These are phyloP conservation scores for Uncinocarpus reesii DNA, from an alignment of 2,329 filamentous ascomycete species.

Conservation along the genomic window DNA sequence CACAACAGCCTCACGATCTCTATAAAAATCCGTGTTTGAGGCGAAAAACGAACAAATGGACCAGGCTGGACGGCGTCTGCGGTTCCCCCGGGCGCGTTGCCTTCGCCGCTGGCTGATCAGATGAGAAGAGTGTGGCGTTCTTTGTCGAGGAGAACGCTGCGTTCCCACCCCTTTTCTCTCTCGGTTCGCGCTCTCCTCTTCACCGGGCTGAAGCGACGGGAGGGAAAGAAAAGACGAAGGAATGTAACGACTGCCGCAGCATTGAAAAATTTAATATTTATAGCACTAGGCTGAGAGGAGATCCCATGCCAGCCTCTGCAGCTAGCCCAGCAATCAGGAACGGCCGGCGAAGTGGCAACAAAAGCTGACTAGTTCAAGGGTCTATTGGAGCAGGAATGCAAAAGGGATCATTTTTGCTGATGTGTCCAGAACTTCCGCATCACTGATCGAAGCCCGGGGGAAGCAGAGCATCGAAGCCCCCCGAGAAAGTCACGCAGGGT, in stretches of 20 bases:
- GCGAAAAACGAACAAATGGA: neutral
- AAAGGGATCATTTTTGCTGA: too few relatives aligned
- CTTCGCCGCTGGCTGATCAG: neutral
- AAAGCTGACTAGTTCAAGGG: neutral
- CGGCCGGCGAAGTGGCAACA: conserved; percentile 10
- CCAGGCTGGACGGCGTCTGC: neutral
- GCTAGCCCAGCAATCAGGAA: too few relatives aligned
- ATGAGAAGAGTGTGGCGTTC: neutral
- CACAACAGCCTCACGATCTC: neutral
- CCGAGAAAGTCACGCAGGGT: neutral
- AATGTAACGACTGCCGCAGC: neutral
- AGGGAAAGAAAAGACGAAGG: neutral
- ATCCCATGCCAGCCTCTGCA: neutral
- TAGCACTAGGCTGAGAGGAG: conserved; percentile 1
- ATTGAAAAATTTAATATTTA: neutral
- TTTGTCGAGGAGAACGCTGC: neutral
- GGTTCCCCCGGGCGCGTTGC: neutral
- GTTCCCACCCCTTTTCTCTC: neutral
- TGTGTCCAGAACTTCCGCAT: too few relatives aligned
- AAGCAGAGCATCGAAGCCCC: neutral
- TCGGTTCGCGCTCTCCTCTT: too few relatives aligned
- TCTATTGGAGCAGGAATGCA: too few relatives aligned
- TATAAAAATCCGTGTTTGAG: neutral
- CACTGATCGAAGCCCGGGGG: neutral
- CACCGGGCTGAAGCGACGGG: too few relatives aligned